phyloP scores from a whole-genome alignment of 2,329 filamentous ascomycete species.

The Metarhizium anisopliae region DNA sequence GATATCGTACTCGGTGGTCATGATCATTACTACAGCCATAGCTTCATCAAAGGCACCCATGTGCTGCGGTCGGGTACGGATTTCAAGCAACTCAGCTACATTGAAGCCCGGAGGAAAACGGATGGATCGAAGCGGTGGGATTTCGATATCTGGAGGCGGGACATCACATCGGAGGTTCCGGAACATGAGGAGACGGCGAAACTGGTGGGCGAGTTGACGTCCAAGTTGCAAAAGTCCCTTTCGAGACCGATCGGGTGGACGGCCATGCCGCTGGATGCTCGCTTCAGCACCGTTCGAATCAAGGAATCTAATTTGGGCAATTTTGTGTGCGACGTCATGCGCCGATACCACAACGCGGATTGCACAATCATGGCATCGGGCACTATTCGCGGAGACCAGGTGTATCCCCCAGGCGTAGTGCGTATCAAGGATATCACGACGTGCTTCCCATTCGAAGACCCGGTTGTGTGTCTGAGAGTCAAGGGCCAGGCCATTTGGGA shows the following conservation, averaged over 20 bases:
- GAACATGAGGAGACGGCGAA: slow-evolving; percentile 52
- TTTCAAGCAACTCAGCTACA: slow-evolving; percentile 86
- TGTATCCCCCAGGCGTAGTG: slow-evolving; percentile 74
- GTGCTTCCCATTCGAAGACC: slow-evolving; percentile 90
- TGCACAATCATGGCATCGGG: slow-evolving; percentile 79
- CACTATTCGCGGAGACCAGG: slow-evolving; percentile 79
- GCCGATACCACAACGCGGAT: slow-evolving; percentile 70
- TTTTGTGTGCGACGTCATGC: slow-evolving; percentile 88
- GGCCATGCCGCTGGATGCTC: slow-evolving; percentile 70
- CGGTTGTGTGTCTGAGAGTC: slow-evolving; percentile 67
- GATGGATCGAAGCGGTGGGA: slow-evolving; percentile 53
- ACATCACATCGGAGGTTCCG: slow-evolving; percentile 60
- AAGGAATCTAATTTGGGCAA: slow-evolving; percentile 81
- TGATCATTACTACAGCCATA: slow-evolving; percentile 81
- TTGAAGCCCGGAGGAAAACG: slow-evolving; percentile 60
- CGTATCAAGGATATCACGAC: slow-evolving; percentile 75
- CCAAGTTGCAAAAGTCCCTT: slow-evolving; percentile 64
- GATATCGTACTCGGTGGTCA: slow-evolving; percentile 85
- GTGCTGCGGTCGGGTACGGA: slow-evolving; percentile 82
- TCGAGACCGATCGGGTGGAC: slow-evolving; percentile 81
- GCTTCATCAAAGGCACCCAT: slow-evolving; percentile 68
- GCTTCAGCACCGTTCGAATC: slow-evolving; percentile 73
- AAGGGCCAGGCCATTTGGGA: slow-evolving; percentile 63
- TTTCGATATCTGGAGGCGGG: slow-evolving; percentile 66
- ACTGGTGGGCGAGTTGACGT: slow-evolving; percentile 61